These are phyloP conservation scores for Candida sanyaensis DNA, from an alignment of 1,139 yeast genomes.

Conservation along the genomic window DNA sequence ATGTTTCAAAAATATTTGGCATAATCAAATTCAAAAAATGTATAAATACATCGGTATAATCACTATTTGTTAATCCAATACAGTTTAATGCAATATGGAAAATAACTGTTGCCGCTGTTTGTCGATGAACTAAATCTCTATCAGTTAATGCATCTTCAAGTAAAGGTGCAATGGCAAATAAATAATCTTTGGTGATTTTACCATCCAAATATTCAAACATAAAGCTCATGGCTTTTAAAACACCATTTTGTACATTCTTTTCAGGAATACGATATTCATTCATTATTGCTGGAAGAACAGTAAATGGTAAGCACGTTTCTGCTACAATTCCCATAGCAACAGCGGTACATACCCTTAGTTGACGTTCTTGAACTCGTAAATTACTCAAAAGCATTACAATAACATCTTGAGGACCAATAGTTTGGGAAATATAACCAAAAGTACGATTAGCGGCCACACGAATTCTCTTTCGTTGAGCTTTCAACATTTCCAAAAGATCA, in stretches of 20 bases:
- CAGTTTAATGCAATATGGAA: conserved; percentile 82
- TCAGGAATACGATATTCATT: conserved; percentile 94
- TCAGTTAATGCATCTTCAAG: conserved; percentile 90
- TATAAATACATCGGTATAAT: conserved; percentile 58
- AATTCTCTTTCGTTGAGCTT: conserved; percentile 78
- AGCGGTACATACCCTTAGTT: conserved; percentile 93
- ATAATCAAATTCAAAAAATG: conserved; percentile 74
- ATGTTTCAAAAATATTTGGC: conserved; percentile 89
- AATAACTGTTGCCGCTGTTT: conserved; percentile 90
- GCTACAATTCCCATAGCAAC: conserved; percentile 98
- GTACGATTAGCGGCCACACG: conserved; percentile 87
- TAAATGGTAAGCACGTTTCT: conserved; percentile 88
- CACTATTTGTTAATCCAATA: conserved; percentile 73
- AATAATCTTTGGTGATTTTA: conserved; percentile 70
- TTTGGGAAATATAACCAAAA: conserved; percentile 87
- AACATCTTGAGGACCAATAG: conserved; percentile 96
- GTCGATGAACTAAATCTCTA: conserved; percentile 90
- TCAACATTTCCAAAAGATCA: conserved; percentile 85
- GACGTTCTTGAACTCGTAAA: conserved; percentile 91
- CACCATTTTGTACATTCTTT: conserved; percentile 93
- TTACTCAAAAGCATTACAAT: conserved; percentile 82
- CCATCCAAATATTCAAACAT: conserved; percentile 92
- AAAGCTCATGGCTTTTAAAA: conserved; percentile 87
- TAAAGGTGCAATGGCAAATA: conserved; percentile 78
- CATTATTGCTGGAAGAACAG: conserved; percentile 95